Evolutionary conservation across 1,284 basidiomycete species (phyloP), one percentile per base, ranked within the genome.

Genomic region (Naganishia sp.): DNA sequence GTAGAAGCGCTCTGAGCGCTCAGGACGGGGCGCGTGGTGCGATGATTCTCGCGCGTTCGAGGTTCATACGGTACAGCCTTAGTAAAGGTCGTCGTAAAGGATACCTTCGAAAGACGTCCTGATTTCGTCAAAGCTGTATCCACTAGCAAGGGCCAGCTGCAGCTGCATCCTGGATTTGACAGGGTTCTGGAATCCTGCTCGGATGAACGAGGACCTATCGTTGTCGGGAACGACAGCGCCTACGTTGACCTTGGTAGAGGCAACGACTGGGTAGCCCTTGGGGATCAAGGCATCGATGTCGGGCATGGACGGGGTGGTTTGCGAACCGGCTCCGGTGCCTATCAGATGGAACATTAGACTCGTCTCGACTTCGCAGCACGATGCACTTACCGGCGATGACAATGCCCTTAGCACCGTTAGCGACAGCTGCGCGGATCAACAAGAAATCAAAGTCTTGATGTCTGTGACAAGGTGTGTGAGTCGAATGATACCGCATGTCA

Each of bases 351-450:
- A 13, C 4, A 11, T 52, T 28, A 48, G 48, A 28, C 21, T 42
- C 25, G 6, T 3, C n/a, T 42, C 39, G 2, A 6, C 1, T 4
- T 18, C 5, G 21, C 21, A 15, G 21, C 16, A 21, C 18, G 7
- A 5, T 9, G 7, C 5, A 28, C 57, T 23, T 43, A 15, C 75
- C 73, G 16, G 73, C 74, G 44, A 73, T 69, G 21, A 77, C 69
- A 48, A 77, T 67, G 1, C 74, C 75, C 49, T 71, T 68, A 25
- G 72, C 74, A 6, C 74, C 75, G 21, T 68, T 56, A 0, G 68
- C 68, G 43, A 74, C 66, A 4, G 74, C 70, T 11, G 70, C 65
- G 15, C 68, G 65, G 55, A 77, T 59, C 31, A 67, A 31, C 28
- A 55, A 42, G 42, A 48, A 65, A n/a, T 65, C 64, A 53, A 65